Evolutionary conservation across 306 rosid genomes (phyloP).

Genomic region (Corylus americana): DNA sequence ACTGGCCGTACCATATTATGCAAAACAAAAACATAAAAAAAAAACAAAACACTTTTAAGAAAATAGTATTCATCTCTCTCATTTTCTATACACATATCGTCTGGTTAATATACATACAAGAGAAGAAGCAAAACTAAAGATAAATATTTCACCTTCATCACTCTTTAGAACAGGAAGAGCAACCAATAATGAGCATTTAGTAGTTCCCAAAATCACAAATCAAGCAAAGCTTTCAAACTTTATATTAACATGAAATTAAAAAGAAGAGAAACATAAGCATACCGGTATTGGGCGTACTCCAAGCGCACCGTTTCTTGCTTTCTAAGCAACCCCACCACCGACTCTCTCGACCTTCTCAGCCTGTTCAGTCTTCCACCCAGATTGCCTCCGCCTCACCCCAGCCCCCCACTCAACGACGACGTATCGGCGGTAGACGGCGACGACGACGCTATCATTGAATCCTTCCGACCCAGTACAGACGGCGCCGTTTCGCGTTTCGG

Average conservation of each 20-base stretch:
- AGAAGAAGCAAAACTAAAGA: no score
- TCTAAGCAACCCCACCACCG: slow-evolving; percentile 27
- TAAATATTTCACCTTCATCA: no score
- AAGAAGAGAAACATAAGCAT: slow-evolving; percentile 18
- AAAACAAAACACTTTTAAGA: no score
- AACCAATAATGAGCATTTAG: not conserved
- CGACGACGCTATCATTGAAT: slow-evolving; percentile 67
- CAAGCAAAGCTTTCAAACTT: not conserved
- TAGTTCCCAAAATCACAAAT: slow-evolving; percentile 7
- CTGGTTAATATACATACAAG: no score
- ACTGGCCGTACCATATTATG: no score
- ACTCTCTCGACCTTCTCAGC: slow-evolving; percentile 40
- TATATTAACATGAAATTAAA: slow-evolving; percentile 13
- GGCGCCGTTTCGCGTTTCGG: slow-evolving; percentile 33
- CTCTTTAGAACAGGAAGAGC: no score
- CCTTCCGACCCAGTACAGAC: slow-evolving; percentile 41
- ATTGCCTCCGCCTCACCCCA: slow-evolving; percentile 46
- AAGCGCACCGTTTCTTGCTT: slow-evolving; percentile 13
- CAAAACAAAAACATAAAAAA: no score
- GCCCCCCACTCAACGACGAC: slow-evolving; percentile 44
- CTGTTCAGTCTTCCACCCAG: slow-evolving; percentile 32
- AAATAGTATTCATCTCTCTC: no score
- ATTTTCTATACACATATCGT: no score
- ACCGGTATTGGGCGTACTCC: slow-evolving; percentile 78
- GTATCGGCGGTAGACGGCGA: slow-evolving; percentile 8